A percentile compares a stretch with the other conserved stretches of the same genome.
Conservation (phyloP, 306 rosid species). For the Bauhinia variegata region DNA sequence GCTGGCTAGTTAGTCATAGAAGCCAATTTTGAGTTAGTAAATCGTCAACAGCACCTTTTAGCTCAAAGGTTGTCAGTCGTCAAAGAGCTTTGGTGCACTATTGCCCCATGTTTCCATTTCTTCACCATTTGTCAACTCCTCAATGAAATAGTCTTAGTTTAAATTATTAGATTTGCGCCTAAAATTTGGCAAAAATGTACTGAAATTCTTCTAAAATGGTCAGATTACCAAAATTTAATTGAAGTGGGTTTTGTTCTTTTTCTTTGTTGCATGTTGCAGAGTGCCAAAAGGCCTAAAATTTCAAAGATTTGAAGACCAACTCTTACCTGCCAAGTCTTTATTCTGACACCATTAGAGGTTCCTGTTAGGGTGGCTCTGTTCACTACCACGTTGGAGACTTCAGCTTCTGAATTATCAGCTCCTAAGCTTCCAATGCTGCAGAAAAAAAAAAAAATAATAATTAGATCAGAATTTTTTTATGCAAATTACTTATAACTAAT, state of each 20-base stretch:
- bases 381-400: constrained; percentile 68
- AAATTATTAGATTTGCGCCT: constrained; percentile 1
- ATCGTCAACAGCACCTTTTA: not conserved
- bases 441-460: no score
- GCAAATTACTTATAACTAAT: no score
- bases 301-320: constrained; percentile 24
- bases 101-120: not conserved
- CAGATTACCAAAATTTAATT: no score
- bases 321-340: constrained; percentile 91
- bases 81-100: not conserved
- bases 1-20: constrained; percentile 25
- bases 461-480: no score
- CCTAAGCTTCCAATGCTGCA: constrained; percentile 92
- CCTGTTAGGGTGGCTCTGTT: constrained; percentile 57
- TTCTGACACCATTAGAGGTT: constrained; percentile 83
- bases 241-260: no score
- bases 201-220: no score
- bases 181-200: constrained; percentile 7
- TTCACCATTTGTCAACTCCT: constrained; percentile 16
- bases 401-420: constrained; percentile 54
- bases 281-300: constrained; percentile 7
- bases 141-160: not conserved
- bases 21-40: constrained; percentile 22
- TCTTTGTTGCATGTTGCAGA: not conserved
- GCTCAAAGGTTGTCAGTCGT: constrained; percentile 8